Evolutionary conservation across 2,329 filamentous ascomycete species (phyloP), one percentile per base, ranked within the genome.

Genomic region (Chaetomiaceae sp.): DNA sequence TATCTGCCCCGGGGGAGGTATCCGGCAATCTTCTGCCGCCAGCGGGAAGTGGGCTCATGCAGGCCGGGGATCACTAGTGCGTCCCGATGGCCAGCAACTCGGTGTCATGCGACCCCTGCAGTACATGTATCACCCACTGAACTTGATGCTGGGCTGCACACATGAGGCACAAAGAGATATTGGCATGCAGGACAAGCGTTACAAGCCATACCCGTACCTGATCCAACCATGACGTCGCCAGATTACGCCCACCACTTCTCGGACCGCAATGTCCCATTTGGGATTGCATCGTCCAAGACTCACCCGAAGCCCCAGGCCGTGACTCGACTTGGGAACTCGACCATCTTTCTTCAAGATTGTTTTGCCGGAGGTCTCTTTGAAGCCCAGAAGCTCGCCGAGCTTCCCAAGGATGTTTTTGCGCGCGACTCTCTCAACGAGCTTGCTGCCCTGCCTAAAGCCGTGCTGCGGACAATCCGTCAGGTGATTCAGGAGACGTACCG

Each of bases 211-310:
- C 6, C 22, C 22, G 9, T 5, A 5, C 22, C 22, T 24, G 6
- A 24, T 9, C 22, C 42, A 44, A 22, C 19, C 18, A 45, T 45
- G 42, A 14, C 42, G 2, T 45, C 42, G 5, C 19, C 42, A 10
- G 15, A 38, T 7, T 45, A 45, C 14, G 35, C 42, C n/a, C 42
- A 45, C n/a, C 42, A 45, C 35, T 45, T 45, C 29, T 38, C 42
- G 14, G 29, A 18, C 20, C 35, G 29, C 35, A 45, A 45, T 27
- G 15, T 45, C 27, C 42, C 42, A 1, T 45, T 45, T 12, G 42
- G 42, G 3, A 45, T 45, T 14, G 42, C 42, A 8, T 45, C 42
- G 8, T 38, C 42, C 1, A 11, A 27, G 4, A 4, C 6, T 10
- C 42, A 45, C 11, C 36, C 42, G 1, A 11, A 34, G 11, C 42